These are phyloP conservation scores for Fusarium oxysporum DNA, from an alignment of 2,329 filamentous ascomycete genomes.

Conservation along the genomic window DNA sequence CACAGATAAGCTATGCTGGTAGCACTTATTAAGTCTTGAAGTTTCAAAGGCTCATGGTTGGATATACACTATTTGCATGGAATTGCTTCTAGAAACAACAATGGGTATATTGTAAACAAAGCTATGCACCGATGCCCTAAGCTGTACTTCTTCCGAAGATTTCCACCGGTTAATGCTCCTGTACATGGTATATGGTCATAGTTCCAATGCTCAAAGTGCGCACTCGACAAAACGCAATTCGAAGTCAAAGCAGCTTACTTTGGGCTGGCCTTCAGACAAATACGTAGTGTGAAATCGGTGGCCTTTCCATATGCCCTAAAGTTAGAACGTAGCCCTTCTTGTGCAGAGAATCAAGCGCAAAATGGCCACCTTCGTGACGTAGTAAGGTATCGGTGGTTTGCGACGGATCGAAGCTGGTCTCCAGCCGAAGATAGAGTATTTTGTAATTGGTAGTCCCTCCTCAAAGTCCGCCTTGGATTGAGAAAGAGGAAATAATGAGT, in stretches of 20 bases:
- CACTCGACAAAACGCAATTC: neutral
- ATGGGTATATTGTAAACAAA: slow-evolving; percentile 14
- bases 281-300: neutral
- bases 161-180: neutral
- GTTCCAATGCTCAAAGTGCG: neutral
- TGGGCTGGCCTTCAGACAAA: neutral
- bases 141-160: neutral
- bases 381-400: neutral
- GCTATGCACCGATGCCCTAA: neutral
- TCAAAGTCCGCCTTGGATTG: slow-evolving; percentile 88
- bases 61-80: neutral
- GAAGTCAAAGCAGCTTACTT: neutral
- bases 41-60: neutral
- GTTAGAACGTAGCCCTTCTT: neutral
- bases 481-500: slow-evolving; percentile 87
- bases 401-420: neutral
- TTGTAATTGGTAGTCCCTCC: slow-evolving; percentile 39
- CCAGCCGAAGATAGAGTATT: neutral
- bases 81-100: neutral
- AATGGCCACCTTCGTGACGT: neutral
- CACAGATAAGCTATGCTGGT: neutral
- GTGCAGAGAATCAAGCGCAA: neutral
- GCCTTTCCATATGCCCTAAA: neutral
- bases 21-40: neutral
- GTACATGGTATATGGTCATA: neutral